phyloP scores from a whole-genome alignment of 2,329 filamentous ascomycete genomes.

The Diaporthe nobilis region DNA sequence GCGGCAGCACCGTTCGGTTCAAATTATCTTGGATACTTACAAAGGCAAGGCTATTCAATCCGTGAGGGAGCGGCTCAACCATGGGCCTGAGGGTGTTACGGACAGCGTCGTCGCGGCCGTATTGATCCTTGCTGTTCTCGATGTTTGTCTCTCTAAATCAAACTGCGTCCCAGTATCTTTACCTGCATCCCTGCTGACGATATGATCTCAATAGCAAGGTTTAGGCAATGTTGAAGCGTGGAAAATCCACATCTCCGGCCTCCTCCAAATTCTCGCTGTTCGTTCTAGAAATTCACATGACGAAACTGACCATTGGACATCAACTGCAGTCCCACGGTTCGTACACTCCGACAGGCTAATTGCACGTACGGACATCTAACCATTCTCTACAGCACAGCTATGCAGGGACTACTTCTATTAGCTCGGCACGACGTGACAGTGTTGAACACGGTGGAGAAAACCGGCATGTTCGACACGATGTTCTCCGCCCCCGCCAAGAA shows the following conservation, averaged over 20 bases:
- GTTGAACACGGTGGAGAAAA: slow-evolving; percentile 2
- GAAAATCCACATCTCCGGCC: slow-evolving; percentile 8
- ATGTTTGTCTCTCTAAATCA: not conserved
- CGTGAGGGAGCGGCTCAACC: not conserved
- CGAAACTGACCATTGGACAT: not conserved
- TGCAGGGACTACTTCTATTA: slow-evolving; percentile 8
- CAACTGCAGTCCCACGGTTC: slow-evolving; percentile 16
- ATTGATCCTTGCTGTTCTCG: not conserved
- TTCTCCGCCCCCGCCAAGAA: slow-evolving; percentile 10
- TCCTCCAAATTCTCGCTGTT: not conserved
- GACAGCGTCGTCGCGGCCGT: slow-evolving; percentile 6
- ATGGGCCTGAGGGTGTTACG: not conserved
- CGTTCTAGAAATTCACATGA: not conserved
- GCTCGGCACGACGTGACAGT: slow-evolving; percentile 7
- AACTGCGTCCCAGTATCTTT: fast-evolving
- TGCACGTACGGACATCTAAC: not conserved
- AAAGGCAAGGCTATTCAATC: slow-evolving; percentile 15
- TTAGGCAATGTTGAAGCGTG: not conserved
- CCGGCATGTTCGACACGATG: slow-evolving; percentile 17
- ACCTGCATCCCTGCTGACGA: not conserved
- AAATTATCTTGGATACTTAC: not conserved
- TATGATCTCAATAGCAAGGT: not conserved
- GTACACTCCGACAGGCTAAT: not conserved
- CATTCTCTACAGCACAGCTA: not conserved
- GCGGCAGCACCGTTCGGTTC: not conserved